Percentiles rank a stretch among this genome's conserved stretches.
Evolutionary conservation across 495 filamentous ascomycete genomes (phyloP).

Genomic region (Parathielavia appendiculata): DNA sequence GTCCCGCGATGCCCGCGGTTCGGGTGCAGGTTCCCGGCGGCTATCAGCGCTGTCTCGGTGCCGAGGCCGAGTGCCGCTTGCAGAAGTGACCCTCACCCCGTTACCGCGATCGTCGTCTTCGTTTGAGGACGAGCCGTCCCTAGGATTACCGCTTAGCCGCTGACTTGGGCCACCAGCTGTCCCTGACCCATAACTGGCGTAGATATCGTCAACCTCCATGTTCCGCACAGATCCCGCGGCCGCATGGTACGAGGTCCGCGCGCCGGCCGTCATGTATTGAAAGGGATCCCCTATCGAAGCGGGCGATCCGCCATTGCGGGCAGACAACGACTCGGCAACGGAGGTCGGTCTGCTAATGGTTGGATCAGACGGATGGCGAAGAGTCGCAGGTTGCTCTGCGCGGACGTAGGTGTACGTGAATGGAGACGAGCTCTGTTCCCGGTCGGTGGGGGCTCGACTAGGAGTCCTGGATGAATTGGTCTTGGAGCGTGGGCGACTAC

Average conservation of each 20-base stretch:
- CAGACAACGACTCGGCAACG: slow-evolving; percentile 17
- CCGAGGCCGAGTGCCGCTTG: slow-evolving; percentile 13
- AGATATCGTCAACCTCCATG: slow-evolving; percentile 11
- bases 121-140: background rate
- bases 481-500: slow-evolving; percentile 30
- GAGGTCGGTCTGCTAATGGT: slow-evolving; percentile 23
- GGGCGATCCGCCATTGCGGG: slow-evolving; percentile 13
- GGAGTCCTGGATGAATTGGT: slow-evolving; percentile 28
- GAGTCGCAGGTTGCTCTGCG: slow-evolving; percentile 3
- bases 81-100: slow-evolving; percentile 11
- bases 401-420: slow-evolving; percentile 42
- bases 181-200: slow-evolving; percentile 10
- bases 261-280: slow-evolving; percentile 38
- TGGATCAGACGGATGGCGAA: slow-evolving; percentile 35
- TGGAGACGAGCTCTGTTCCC: slow-evolving; percentile 35
- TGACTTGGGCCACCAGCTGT: background rate
- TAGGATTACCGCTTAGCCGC: slow-evolving; percentile 3
- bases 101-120: slow-evolving; percentile 2
- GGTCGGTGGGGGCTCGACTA: slow-evolving; percentile 24
- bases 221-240: slow-evolving; percentile 21
- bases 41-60: slow-evolving; percentile 11
- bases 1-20: slow-evolving; percentile 23
- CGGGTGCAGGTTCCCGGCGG: slow-evolving; percentile 26
- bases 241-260: slow-evolving; percentile 27
- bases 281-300: slow-evolving; percentile 32